Evolutionary conservation across 2,329 filamentous ascomycete genomes (phyloP), one percentile per base, ranked within the genome.

Genomic region (Cytospora chrysosperma): DNA sequence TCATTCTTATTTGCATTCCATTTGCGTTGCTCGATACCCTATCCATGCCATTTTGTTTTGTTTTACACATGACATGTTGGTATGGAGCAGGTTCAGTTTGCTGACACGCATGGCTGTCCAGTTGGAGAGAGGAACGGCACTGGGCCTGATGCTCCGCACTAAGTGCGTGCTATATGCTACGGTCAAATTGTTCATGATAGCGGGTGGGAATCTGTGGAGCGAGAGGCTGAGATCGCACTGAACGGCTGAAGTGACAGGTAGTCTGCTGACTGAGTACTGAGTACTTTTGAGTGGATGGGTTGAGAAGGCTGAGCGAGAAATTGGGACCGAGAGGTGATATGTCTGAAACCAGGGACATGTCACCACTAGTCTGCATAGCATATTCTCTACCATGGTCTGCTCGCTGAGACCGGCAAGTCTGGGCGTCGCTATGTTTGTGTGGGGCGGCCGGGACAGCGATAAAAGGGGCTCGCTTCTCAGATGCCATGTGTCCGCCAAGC

Each of bases 61-160:
- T 9, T 50, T 21, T 30, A 12, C 2, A 47, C n/a, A 47, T 24
- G 10, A 4, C 17, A 7, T 3, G 27, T 2, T n/a, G 12, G 4
- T 32, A 1, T 4, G n/a, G 24, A 34, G 24, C 1, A 17, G 12
- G 7, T 26, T n/a, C 21, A n/a, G 40, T 4, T 32, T 55, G 32
- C 73, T 78, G 69, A 78, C 65, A 47, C 24, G 13, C n/a, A 50
- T 59, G 1, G n/a, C 32, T 26, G 24, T 56, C 28, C 60, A 87
- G 84, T 87, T 51, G 84, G 84, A 17, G 84, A 87, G 75, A 82
- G 76, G 68, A 87, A 87, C 67, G 79, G 75, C 17, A 77, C 79
- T 3, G 82, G 81, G 0, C 83, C 83, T 1, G 79, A 80, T 60
- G 75, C 75, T 60, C 71, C 63, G n/a, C 65, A 67, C 53, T 67